These are phyloP conservation scores for Candida pseudoglaebosa DNA, from an alignment of 805 yeast species.

Conservation along the genomic window DNA sequence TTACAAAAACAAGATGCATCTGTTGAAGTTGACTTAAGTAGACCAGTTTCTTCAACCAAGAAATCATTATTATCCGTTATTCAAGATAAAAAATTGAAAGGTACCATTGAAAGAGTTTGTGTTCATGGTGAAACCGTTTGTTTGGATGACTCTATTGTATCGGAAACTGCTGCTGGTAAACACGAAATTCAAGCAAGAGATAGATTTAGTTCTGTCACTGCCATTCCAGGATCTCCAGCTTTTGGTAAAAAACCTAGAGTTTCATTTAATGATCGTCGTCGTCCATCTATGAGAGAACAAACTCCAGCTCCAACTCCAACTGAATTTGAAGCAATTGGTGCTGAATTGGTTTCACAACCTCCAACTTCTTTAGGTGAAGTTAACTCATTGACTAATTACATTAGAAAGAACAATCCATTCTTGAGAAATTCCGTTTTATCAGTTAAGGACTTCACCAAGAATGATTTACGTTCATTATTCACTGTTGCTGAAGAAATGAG, in stretches of 20 bases:
- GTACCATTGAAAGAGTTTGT: constrained; percentile 86
- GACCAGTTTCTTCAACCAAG: constrained; percentile 42
- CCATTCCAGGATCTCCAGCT: constrained; percentile 37
- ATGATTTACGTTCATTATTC: constrained; percentile 88
- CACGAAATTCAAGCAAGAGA: constrained; percentile 45
- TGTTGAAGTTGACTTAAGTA: constrained; percentile 82
- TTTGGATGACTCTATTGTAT: constrained; percentile 74
- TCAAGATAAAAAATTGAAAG: constrained; percentile 46
- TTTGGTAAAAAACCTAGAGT: constrained; percentile 34
- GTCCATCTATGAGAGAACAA: constrained; percentile 37
- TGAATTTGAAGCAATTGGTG: constrained; percentile 48
- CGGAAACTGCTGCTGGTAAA: constrained; percentile 58
- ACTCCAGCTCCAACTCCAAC: constrained; percentile 38
- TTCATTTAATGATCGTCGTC: constrained; percentile 32
- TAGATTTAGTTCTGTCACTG: constrained; percentile 35
- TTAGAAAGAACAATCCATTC: constrained; percentile 85
- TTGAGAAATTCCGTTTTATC: constrained; percentile 83
- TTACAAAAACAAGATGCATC: constrained; percentile 75
- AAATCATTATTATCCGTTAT: constrained; percentile 23
- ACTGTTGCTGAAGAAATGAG: constrained; percentile 98
- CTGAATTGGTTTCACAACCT: constrained; percentile 70
- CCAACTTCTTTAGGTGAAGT: constrained; percentile 72
- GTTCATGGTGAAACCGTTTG: constrained; percentile 75
- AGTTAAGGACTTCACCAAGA: constrained; percentile 80
- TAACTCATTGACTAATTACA: constrained; percentile 71